phyloP scores from a whole-genome alignment of 257 asterid species.

The Nicotiana tomentosiformis region DNA sequence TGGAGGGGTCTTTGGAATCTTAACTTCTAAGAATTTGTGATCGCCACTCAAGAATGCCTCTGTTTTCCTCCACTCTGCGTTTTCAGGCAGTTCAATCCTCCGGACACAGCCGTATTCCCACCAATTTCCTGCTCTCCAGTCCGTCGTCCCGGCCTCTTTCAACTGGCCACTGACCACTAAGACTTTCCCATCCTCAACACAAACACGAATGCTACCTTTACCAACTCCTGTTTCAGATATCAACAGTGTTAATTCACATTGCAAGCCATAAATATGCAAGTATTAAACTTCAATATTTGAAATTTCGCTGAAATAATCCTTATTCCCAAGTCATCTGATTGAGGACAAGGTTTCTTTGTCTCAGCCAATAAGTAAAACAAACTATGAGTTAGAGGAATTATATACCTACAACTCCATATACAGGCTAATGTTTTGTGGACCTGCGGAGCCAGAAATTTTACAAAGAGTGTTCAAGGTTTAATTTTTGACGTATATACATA shows the following conservation, averaged over 20 bases:
- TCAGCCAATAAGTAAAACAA: not conserved
- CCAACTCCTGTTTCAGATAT: constrained; percentile 24
- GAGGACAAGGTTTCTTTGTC: not conserved
- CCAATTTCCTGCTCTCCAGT: constrained; percentile 61
- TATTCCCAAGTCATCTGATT: not conserved
- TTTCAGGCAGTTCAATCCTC: constrained; percentile 62
- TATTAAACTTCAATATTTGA: not conserved
- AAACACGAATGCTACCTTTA: constrained; percentile 30
- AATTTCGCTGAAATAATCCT: not conserved
- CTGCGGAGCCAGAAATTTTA: too few relatives aligned
- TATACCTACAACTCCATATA: too few relatives aligned
- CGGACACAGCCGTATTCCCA: constrained; percentile 87
- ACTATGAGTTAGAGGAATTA: not conserved
- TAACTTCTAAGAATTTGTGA: constrained; percentile 37
- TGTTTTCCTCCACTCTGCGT: constrained; percentile 47
- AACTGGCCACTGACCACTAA: constrained; percentile 56
- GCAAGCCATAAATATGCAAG: not conserved
- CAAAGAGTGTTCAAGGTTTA: too few relatives aligned
- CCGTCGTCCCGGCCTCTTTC: constrained; percentile 29
- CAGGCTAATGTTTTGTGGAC: not conserved
- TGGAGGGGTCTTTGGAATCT: constrained; percentile 34
- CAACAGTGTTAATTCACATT: too few relatives aligned
- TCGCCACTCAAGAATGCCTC: constrained; percentile 50
- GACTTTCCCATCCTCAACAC: constrained; percentile 49
- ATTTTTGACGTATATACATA: too few relatives aligned